These are phyloP conservation scores for Puccinia novopanici DNA, from an alignment of 1,284 basidiomycete genomes.

Conservation along the genomic window DNA sequence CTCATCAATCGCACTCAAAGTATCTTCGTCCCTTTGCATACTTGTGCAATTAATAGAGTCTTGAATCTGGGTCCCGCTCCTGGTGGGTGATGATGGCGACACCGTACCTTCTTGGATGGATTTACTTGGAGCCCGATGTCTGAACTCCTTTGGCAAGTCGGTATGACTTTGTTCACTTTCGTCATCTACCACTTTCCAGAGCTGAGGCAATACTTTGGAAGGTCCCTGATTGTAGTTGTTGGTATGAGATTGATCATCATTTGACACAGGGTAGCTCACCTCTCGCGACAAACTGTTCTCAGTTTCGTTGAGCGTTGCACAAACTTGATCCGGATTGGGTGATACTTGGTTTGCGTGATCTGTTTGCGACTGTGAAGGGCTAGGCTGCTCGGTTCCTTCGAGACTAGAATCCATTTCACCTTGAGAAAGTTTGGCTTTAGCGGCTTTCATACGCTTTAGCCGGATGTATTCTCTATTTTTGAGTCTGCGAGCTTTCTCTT, in stretches of 20 bases:
- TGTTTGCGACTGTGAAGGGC: constrained; percentile 15
- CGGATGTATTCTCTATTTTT: constrained; percentile 29
- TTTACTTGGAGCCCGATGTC: neutral
- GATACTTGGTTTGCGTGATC: neutral
- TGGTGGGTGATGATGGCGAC: constrained; percentile 8
- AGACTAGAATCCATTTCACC: neutral
- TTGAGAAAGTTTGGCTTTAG: neutral
- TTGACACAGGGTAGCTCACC: neutral
- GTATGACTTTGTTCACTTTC: neutral
- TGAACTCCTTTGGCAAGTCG: neutral
- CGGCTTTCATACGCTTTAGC: constrained; percentile 4
- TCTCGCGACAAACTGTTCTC: constrained; percentile 3
- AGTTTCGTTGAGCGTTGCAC: neutral
- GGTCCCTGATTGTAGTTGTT: neutral
- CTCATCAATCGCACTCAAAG: neutral
- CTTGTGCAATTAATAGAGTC: neutral
- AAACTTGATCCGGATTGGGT: neutral
- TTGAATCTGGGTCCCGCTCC: neutral
- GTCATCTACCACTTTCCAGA: constrained; percentile 3
- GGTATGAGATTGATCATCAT: constrained; percentile 6
- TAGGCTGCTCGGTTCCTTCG: neutral
- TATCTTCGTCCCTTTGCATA: neutral
- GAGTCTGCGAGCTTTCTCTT: constrained; percentile 36
- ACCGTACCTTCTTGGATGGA: neutral
- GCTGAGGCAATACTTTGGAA: neutral